Evolutionary conservation across 805 yeast species (phyloP).

Genomic region (Pichia heedii): DNA sequence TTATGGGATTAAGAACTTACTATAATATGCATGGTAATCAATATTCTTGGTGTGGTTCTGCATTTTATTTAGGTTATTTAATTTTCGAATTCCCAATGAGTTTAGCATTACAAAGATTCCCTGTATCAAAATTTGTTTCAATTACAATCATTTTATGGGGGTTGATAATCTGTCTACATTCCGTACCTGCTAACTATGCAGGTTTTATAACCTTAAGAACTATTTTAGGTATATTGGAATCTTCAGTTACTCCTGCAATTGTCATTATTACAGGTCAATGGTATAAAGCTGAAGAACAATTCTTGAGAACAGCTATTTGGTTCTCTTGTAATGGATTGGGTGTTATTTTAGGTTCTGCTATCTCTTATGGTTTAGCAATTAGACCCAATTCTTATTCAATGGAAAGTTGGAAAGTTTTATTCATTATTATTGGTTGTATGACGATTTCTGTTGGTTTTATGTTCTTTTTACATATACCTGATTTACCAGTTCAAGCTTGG

Average conservation of each 20-base stretch:
- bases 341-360: constrained; percentile 23
- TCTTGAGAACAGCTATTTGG: constrained; percentile 25
- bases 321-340: constrained; percentile 24
- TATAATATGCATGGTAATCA: constrained; percentile 36
- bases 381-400: constrained; percentile 18
- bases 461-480: constrained; percentile 24
- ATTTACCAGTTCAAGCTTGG: constrained; percentile 27
- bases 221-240: constrained; percentile 38
- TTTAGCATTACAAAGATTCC: constrained; percentile 37
- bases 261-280: constrained; percentile 25
- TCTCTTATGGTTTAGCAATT: constrained; percentile 27
- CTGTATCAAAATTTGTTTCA: constrained; percentile 33
- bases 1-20: constrained; percentile 45
- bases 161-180: constrained; percentile 36
- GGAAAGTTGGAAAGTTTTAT: constrained; percentile 26
- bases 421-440: constrained; percentile 27
- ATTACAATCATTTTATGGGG: constrained; percentile 34
- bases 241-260: constrained; percentile 28
- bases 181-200: constrained; percentile 36
- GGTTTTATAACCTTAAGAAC: constrained; percentile 41
- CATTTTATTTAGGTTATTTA: constrained; percentile 33
- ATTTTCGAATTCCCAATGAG: constrained; percentile 46
- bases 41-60: constrained; percentile 24
- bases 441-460: constrained; percentile 26
- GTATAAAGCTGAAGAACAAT: constrained; percentile 28